Conservation (phyloP, 73 alveolate genomes). For the Stentor roeselii region DNA sequence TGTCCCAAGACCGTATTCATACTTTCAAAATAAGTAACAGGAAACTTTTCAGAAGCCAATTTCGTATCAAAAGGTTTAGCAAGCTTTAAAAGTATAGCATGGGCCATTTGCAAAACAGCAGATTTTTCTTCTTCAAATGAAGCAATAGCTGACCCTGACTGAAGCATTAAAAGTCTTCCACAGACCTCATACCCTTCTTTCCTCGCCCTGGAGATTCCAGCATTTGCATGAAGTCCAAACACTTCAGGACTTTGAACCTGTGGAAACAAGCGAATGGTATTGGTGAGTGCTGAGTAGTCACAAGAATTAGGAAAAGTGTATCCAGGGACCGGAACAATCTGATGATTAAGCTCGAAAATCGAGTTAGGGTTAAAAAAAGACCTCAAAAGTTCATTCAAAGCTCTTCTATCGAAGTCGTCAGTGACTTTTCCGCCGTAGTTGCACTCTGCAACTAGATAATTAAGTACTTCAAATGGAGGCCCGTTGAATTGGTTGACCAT, state of each 20-base stretch:
- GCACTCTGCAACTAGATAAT: conserved; percentile 94
- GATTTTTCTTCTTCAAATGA: conserved; percentile 67
- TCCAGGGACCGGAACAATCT: conserved; percentile 59
- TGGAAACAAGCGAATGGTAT: conserved; percentile 74
- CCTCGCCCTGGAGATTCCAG: conserved; percentile 87
- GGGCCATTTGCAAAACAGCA: conserved; percentile 68
- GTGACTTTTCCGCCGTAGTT: conserved; percentile 99
- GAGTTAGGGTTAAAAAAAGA: conserved; percentile 77
- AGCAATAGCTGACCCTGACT: conserved; percentile 62
- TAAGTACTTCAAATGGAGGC: conserved; percentile 97
- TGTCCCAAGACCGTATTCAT: conserved; percentile 89
- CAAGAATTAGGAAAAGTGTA: conserved; percentile 82
- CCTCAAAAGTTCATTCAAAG: conserved; percentile 76
- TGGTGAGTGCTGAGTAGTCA: conserved; percentile 77
- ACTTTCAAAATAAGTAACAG: conserved; percentile 82
- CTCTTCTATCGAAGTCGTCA: conserved; percentile 97
- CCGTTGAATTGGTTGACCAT: conserved; percentile 86
- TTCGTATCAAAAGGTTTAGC: conserved; percentile 79
- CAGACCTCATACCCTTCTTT: conserved; percentile 81
- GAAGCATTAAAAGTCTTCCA: conserved; percentile 62
- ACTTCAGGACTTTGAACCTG: conserved; percentile 86
- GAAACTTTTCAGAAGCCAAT: conserved; percentile 75
- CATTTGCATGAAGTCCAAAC: conserved; percentile 92
- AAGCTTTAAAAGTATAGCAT: conserved; percentile 62
- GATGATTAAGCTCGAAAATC: conserved; percentile 51